Conservation (phyloP, 371 early-diverging fungal genomes). For the Gilbertella persicaria region DNA sequence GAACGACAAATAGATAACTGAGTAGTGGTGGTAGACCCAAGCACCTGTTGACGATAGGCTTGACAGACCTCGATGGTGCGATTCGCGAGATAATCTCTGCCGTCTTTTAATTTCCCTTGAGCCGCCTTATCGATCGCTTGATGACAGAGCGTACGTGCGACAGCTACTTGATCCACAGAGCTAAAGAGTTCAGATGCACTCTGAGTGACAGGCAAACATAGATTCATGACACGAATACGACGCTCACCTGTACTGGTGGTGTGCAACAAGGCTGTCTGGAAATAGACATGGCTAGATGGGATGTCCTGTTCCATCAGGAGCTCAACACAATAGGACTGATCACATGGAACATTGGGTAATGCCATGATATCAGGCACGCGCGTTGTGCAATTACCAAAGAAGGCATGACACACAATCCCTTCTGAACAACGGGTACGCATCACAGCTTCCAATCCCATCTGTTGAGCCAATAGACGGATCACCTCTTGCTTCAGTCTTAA, state of each 20-base stretch:
- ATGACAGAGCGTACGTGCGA: constrained; percentile 64
- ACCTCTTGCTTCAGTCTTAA: constrained; percentile 75
- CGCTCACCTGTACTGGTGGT: constrained; percentile 75
- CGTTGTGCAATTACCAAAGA: constrained; percentile 85
- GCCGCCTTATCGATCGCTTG: constrained; percentile 70
- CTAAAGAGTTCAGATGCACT: constrained; percentile 71
- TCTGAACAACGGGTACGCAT: constrained; percentile 84
- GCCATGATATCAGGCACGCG: constrained; percentile 85
- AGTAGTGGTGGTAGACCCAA: constrained; percentile 42
- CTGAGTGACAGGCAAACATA: constrained; percentile 75
- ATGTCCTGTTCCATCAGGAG: constrained; percentile 77
- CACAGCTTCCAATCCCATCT: constrained; percentile 85
- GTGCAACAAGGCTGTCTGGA: constrained; percentile 88
- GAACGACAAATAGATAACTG: constrained; percentile 68
- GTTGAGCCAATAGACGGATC: constrained; percentile 60
- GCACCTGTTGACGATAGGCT: constrained; percentile 59
- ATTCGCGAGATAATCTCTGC: constrained; percentile 69
- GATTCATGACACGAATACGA: constrained; percentile 83
- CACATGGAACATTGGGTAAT: constrained; percentile 84
- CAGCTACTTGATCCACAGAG: constrained; percentile 69
- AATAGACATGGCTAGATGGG: constrained; percentile 62
- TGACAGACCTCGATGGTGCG: constrained; percentile 62
- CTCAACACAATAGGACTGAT: constrained; percentile 84
- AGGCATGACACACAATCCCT: constrained; percentile 74
- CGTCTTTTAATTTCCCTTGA: constrained; percentile 70